Base-by-base conservation (phyloP, 352 stramenopile genomes). In the Pilasporangium apinafurcum region DNA sequence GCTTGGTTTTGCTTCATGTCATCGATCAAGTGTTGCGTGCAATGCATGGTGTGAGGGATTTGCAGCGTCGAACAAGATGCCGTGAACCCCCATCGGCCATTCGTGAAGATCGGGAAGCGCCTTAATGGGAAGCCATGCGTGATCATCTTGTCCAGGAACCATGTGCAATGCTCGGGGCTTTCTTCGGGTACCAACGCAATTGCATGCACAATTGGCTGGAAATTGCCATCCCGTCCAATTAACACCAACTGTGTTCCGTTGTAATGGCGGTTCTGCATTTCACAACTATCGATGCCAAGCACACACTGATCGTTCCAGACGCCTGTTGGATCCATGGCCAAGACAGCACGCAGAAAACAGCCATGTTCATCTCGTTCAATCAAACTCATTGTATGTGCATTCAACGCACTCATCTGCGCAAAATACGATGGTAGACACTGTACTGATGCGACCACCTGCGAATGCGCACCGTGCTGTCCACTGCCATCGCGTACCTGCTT, bases 101-200 rank as follows among this genome's bases (percentile, higher is more conserved):
- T 60, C 22, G 61, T 51, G 21, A 71, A 68, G 16, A 79, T 30
- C 10, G 58, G 57, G 26, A 73, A 70, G 24, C 62, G 55, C 5
- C 60, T 56, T 29, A 79, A 26, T 8, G 67, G 63, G 47, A 74
- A 79, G 1, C 67, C 67, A 36, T 71, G 65, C 10, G 59, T 52
- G 4, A 71, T 48, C 30, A 79, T 46, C 32, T 76, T 72, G 12
- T 59, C 44, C 17, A 79, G 37, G 37, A 79, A 79, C 67, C 67
- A 79, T 18, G 39, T 38, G 21, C 54, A 68, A 41, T 79, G 64
- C 16, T 51, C 37, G 1, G 37, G 33, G 2, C 40, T 59, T 18
- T 44, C 44, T 7, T 72, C 54, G 0, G 67, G 67, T 10, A 73
- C 67, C 0, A 73, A 58, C 16, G 63, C 67, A 7, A 51, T 53